phyloP scores from a whole-genome alignment of 176 grass and related monocot species.

The Aegilops tauschii region DNA sequence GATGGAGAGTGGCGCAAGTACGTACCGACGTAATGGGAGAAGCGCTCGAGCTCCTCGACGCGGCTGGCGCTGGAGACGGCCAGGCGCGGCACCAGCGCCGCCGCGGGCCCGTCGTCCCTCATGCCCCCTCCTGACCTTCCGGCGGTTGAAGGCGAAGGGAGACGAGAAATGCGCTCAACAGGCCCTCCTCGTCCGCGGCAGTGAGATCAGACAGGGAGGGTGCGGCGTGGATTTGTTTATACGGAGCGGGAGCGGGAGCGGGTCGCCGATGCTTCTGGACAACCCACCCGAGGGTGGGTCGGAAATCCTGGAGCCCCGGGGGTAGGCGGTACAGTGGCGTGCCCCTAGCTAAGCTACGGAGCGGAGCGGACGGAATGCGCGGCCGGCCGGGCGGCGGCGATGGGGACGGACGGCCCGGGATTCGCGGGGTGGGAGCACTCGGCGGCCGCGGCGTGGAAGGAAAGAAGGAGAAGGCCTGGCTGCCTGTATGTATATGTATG shows the following conservation, averaged over 20 bases:
- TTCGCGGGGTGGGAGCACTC: not conserved
- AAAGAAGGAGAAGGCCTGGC: not conserved
- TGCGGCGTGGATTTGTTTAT: not conserved
- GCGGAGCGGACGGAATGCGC: too few species aligned
- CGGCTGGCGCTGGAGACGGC: constrained; percentile 45
- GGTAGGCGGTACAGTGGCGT: not conserved
- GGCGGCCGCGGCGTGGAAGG: not conserved
- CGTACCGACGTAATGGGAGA: constrained; percentile 88
- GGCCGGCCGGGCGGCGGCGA: not conserved
- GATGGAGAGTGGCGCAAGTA: too few species aligned
- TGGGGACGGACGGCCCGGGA: not conserved
- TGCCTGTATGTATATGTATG: not conserved
- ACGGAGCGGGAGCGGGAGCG: not conserved
- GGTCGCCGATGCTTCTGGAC: not conserved
- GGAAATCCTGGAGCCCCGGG: not conserved
- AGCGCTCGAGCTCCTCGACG: constrained; percentile 71
- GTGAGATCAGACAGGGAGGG: not conserved
- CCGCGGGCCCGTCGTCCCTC: constrained; percentile 30
- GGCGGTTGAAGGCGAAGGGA: not conserved
- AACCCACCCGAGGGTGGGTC: not conserved
- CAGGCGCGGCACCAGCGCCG: constrained; percentile 48
- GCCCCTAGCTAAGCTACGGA: too few species aligned
- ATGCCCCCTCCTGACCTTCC: not conserved
- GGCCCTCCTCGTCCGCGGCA: not conserved
- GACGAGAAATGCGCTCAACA: not conserved